Percentiles rank a stretch among this genome's conserved stretches.
These are phyloP conservation scores for Persicaria maculosa DNA, from an alignment of 148 eudicot genomes.

Conservation along the genomic window DNA sequence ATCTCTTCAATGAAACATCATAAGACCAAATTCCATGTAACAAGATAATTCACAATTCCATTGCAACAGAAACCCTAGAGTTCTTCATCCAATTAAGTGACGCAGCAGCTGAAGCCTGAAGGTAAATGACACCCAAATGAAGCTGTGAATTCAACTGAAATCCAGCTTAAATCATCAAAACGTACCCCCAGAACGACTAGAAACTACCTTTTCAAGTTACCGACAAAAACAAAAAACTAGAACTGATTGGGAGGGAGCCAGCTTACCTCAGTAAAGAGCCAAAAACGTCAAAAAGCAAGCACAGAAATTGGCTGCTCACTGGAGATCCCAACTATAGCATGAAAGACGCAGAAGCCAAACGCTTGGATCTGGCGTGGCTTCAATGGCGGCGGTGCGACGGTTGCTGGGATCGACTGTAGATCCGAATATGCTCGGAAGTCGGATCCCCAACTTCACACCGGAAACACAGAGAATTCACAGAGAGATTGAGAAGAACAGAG, in stretches of 20 bases:
- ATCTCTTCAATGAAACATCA: constrained; percentile 10
- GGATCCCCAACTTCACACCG: neutral
- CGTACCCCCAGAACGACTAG: neutral
- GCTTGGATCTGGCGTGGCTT: constrained; percentile 24
- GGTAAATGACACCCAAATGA: neutral
- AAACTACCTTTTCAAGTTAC: neutral
- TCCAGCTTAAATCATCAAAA: neutral
- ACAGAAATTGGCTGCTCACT: constrained; percentile 5
- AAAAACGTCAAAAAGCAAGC: neutral
- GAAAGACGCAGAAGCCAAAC: constrained; percentile 10
- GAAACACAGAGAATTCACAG: neutral
- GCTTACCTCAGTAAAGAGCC: neutral
- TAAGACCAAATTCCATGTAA: constrained; percentile 2
- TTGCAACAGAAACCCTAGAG: constrained; percentile 12
- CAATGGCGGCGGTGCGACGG: constrained; percentile 13
- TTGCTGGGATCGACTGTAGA: constrained; percentile 16
- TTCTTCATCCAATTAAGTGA: neutral
- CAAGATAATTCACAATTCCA: constrained; percentile 14
- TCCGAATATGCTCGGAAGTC: constrained; percentile 9
- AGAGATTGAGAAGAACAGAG: constrained; percentile 8
- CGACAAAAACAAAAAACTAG: neutral
- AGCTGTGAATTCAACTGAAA: neutral
- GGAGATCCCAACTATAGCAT: constrained; percentile 15
- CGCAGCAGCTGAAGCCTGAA: constrained; percentile 2
- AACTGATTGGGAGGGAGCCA: neutral